Conservation (phyloP, 2,329 filamentous ascomycete genomes). For the Colletotrichum incanum region DNA sequence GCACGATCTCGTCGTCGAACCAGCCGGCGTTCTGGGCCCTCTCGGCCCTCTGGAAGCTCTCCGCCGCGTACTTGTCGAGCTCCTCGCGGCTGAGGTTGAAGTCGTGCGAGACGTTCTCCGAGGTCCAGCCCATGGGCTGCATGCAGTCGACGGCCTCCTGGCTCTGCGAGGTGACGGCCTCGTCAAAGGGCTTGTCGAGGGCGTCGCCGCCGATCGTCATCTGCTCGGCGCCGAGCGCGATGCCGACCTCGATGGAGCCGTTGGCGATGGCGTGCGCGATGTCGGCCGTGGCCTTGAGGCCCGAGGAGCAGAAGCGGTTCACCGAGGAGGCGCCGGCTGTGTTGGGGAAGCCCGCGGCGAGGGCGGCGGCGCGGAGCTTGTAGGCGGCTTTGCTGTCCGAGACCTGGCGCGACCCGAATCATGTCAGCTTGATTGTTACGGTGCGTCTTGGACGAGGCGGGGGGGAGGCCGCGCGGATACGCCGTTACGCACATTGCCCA, state of each 20-base stretch:
- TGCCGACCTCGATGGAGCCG: slow-evolving; percentile 87
- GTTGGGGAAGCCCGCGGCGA: slow-evolving; percentile 94
- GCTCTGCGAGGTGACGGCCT: slow-evolving; percentile 78
- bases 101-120: slow-evolving; percentile 93
- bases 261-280: slow-evolving; percentile 89
- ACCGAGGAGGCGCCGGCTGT: slow-evolving; percentile 85
- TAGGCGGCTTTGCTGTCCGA: slow-evolving; percentile 89
- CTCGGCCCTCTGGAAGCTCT: slow-evolving; percentile 91
- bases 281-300: slow-evolving; percentile 94
- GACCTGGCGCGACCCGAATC: slow-evolving; percentile 68
- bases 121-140: slow-evolving; percentile 98
- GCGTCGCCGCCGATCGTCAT: slow-evolving; percentile 85
- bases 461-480: background rate
- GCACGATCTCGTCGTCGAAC: slow-evolving; percentile 95
- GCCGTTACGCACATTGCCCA: slow-evolving; percentile 82
- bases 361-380: slow-evolving; percentile 88
- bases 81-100: slow-evolving; percentile 85
- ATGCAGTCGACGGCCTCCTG: slow-evolving; percentile 89
- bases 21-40: slow-evolving; percentile 89
- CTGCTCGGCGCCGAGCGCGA: slow-evolving; percentile 90
- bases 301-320: slow-evolving; percentile 98
- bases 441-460: background rate
- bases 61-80: slow-evolving; percentile 89
- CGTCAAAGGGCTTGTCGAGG: slow-evolving; percentile 81
- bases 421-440: slow-evolving; percentile 21